Percentiles rank a stretch among this genome's conserved stretches.
phyloP scores from a whole-genome alignment of 306 rosid species.

The Dalbergia cultrata region DNA sequence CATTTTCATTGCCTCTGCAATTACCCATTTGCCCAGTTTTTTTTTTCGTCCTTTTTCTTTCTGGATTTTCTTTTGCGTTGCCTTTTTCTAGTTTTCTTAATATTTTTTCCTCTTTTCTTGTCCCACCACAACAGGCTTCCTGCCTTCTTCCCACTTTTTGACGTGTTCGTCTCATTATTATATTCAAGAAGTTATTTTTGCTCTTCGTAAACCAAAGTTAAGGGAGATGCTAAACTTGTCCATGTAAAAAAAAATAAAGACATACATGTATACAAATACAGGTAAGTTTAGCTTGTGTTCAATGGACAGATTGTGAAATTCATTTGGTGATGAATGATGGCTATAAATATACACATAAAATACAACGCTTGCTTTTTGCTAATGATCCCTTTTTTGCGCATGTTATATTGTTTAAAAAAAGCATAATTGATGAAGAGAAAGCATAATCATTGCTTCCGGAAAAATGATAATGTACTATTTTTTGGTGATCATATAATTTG shows the following conservation, averaged over 20 bases:
- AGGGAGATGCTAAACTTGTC: not conserved
- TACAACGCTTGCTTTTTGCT: not conserved
- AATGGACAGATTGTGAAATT: not conserved
- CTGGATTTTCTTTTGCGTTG: no score
- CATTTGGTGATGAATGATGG: not conserved
- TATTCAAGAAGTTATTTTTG: not conserved
- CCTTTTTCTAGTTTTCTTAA: not conserved
- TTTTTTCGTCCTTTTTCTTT: no score
- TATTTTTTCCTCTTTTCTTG: not conserved
- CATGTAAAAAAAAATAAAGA: not conserved
- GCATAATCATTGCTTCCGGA: not conserved
- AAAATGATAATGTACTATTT: no score
- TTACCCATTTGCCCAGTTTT: conserved; percentile 55
- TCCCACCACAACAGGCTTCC: not conserved
- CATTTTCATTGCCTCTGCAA: conserved; percentile 21
- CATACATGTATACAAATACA: not conserved
- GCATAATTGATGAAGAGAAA: not conserved
- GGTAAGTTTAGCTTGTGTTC: not conserved
- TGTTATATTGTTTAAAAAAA: not conserved
- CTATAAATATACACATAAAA: not conserved
- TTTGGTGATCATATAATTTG: no score
- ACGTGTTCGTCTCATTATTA: conserved; percentile 23
- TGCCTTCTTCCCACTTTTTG: not conserved
- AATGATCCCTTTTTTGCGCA: not conserved
- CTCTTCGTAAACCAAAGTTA: not conserved